phyloP scores from a whole-genome alignment of 2,329 filamentous ascomycete genomes.

The Cladophialophora yegresii region DNA sequence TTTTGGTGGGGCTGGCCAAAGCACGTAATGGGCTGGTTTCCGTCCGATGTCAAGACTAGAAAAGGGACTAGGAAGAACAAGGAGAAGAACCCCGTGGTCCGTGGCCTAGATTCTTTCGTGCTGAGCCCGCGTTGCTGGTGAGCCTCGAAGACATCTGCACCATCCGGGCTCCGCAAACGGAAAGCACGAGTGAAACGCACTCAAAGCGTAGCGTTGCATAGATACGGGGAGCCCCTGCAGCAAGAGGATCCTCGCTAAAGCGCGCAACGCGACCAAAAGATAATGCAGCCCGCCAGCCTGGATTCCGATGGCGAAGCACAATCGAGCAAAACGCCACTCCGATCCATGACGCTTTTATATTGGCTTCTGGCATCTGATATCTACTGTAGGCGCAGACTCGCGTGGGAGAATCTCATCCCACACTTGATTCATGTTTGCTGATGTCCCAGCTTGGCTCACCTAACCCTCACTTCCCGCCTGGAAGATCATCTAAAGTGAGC shows the following conservation, averaged over 20 bases:
- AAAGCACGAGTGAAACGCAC: background rate
- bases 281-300: constrained; percentile 23
- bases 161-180: constrained; percentile 5
- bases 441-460: background rate
- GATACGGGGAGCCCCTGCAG: background rate
- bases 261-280: constrained; percentile 18
- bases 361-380: constrained; percentile 11
- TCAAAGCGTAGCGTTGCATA: background rate
- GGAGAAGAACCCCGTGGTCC: constrained; percentile 14
- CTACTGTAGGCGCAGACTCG: background rate
- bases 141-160: background rate
- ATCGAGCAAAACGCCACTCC: constrained; percentile 25
- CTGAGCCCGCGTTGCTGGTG: background rate
- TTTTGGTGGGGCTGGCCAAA: background rate
- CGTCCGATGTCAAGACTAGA: constrained; percentile 18
- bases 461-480: background rate
- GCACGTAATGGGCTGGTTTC: constrained; percentile 16
- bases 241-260: background rate
- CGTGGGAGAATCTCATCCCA: background rate
- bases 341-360: constrained; percentile 32
- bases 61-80: constrained; percentile 19
- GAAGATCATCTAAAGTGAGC: background rate
- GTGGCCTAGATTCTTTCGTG: constrained; percentile 5
- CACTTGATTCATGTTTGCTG: too few relatives aligned
- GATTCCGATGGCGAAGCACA: constrained; percentile 24